Evolutionary conservation across 2,329 filamentous ascomycete genomes (phyloP), one percentile per base, ranked within the genome.

Genomic region (Rhynchosporium graminicola): DNA sequence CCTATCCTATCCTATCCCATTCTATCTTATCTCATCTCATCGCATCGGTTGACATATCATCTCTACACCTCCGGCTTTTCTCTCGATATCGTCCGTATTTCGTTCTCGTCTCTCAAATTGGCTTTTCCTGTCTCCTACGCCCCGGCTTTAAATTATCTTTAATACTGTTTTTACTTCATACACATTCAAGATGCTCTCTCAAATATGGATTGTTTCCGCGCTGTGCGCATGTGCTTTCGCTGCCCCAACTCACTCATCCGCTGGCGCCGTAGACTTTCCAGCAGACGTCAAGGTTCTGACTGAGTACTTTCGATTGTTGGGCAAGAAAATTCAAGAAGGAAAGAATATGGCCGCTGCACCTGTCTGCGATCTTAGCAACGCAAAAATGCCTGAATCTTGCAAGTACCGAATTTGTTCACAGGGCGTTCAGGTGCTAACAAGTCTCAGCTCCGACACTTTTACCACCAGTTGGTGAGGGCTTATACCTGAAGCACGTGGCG

Each of bases 401-500:
- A 47, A 73, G 83, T 80, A 73, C 31, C 9, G 12, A 8, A 26
- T 9, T 4, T 15, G 5, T 54, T 12, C 28, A 36, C n/a, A 26
- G 46, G 10, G 29, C 51, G n/a, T 28, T 63, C 65, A 28, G 64
- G 15, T 20, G 31, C 48, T 66, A 54, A 64, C 71, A 69, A 15
- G 72, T 73, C 63, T 66, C 75, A 80, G 84, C 81, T 67, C 80
- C 85, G 51, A 80, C 80, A 6, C 78, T 83, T 15, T 82, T 96
- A 6, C 86, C 89, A 13, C 67, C 80, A 7, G 85, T 86, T 13
- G 77, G 84, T 0, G 68, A 79, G 6, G 89, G 87, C 61, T 79
- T 91, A 36, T 79, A 74, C 3, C 81, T 96, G 57, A 83, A 85
- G 73, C 91, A 96, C 76, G 89, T 97, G 60, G 91, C 89, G 73